Base-by-base conservation (phyloP, 2,329 filamentous ascomycete species). In the Dothistroma septosporum region DNA sequence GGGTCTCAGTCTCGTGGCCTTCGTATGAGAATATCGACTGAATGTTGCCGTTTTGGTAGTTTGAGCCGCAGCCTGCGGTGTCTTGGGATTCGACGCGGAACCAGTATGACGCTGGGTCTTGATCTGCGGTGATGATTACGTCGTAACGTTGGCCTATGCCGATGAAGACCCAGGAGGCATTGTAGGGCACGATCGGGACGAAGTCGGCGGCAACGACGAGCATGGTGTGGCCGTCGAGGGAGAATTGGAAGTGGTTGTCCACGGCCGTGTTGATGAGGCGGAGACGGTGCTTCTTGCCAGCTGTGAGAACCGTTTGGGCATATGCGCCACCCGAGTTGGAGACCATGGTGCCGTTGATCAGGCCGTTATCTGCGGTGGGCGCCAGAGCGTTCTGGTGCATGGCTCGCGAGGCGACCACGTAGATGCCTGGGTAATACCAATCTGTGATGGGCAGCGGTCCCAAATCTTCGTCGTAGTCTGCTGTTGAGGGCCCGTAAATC, bases 391-490 rank as follows among this genome's bases (percentile, higher is more conserved):
- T 65, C 10, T 44, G 52, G 46, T 68, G 66, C 66, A 76, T 61
- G 1, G 72, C 64, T 67, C 73, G 53, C 67, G 66, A 50, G 69
- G 69, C 64, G 2, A 68, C 64, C 3, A 65, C 64, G 57, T 61
- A 67, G 21, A 70, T 66, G 21, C 67, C 68, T 22, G 61, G 65
- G 58, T 73, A 73, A 62, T 72, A 62, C 86, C 86, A 90, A 68
- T 90, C 87, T 16, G 79, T 82, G 6, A 88, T 69, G 28, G 85
- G 77, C 1, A 88, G 66, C 11, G 79, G 74, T 2, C 87, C 87
- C 0, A 88, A 76, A 67, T 90, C 87, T 53, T 82, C 78, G 61
- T 90, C 85, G 66, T 87, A 88, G 66, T 84, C 78, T 14, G 79
- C 76, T 1, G 81, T 80, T 0, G 80, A 78, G 0, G 85, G 85